phyloP scores from a whole-genome alignment of 2,329 filamentous ascomycete species.

The Pseudopithomyces maydicus region DNA sequence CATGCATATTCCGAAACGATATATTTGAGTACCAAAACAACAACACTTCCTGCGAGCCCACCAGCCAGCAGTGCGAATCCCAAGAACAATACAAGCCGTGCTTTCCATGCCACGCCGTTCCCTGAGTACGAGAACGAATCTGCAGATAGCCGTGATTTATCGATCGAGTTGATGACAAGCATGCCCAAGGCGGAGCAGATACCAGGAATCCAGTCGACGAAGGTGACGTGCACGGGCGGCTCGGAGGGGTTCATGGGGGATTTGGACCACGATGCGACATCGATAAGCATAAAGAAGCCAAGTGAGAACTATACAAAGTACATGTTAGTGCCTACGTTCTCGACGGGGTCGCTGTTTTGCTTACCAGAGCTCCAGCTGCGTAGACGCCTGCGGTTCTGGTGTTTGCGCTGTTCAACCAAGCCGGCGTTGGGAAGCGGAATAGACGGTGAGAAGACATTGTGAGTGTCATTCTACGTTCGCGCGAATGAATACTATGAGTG shows the following conservation, averaged over 20 bases:
- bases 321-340: constrained; percentile 8
- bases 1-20: constrained; percentile 63
- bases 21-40: constrained; percentile 72
- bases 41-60: constrained; percentile 69
- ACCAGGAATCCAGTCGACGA: constrained; percentile 73
- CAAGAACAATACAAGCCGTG: constrained; percentile 69
- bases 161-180: constrained; percentile 74
- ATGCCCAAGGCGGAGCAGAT: constrained; percentile 73
- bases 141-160: constrained; percentile 67
- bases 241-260: constrained; percentile 64
- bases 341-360: constrained; percentile 20
- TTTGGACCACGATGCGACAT: constrained; percentile 67
- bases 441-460: constrained; percentile 60
- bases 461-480: not conserved
- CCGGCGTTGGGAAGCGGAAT: constrained; percentile 70
- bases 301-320: constrained; percentile 63
- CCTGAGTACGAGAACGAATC: constrained; percentile 70
- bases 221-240: constrained; percentile 64
- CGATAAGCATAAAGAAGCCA: constrained; percentile 72
- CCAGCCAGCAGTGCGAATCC: constrained; percentile 73
- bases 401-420: constrained; percentile 69
- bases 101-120: constrained; percentile 72
- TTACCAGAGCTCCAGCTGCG: constrained; percentile 67
- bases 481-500: not conserved
- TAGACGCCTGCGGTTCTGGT: constrained; percentile 70